Conservation (phyloP, 768 basidiomycete genomes). For the Hypholoma sublateritium region DNA sequence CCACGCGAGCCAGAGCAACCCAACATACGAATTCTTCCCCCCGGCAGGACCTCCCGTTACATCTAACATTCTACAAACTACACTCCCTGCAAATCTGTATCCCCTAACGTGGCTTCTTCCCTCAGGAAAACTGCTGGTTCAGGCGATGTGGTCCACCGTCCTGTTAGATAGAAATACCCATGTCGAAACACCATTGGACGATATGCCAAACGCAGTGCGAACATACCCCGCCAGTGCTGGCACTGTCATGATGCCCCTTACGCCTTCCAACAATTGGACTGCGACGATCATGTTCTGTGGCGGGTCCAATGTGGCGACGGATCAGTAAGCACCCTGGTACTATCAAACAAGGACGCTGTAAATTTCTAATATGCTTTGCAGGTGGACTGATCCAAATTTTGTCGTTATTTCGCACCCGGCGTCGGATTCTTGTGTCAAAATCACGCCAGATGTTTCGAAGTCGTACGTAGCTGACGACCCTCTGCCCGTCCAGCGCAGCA, state of each 20-base stretch:
- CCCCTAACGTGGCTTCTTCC: slow-evolving; percentile 74
- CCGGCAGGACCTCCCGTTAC: slow-evolving; percentile 50
- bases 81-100: slow-evolving; percentile 74
- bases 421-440: slow-evolving; percentile 72
- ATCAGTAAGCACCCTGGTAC: slow-evolving; percentile 33
- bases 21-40: slow-evolving; percentile 81
- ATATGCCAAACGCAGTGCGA: slow-evolving; percentile 65
- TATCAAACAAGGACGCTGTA: background rate
- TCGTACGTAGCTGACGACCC: slow-evolving; percentile 64
- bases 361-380: slow-evolving; percentile 9
- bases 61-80: slow-evolving; percentile 65
- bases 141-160: slow-evolving; percentile 60
- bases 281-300: slow-evolving; percentile 85
- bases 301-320: slow-evolving; percentile 56
- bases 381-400: slow-evolving; percentile 48
- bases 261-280: slow-evolving; percentile 79
- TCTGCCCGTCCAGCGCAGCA: slow-evolving; percentile 63
- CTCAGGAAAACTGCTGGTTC: slow-evolving; percentile 58
- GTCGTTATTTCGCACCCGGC: slow-evolving; percentile 52
- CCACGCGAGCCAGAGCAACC: slow-evolving; percentile 63
- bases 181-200: slow-evolving; percentile 53
- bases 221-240: slow-evolving; percentile 79
- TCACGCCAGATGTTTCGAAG: slow-evolving; percentile 66
- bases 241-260: slow-evolving; percentile 75
- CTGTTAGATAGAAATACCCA: slow-evolving; percentile 63